Conservation (phyloP, 495 filamentous ascomycete genomes). For the Talaromyces thailandensis region DNA sequence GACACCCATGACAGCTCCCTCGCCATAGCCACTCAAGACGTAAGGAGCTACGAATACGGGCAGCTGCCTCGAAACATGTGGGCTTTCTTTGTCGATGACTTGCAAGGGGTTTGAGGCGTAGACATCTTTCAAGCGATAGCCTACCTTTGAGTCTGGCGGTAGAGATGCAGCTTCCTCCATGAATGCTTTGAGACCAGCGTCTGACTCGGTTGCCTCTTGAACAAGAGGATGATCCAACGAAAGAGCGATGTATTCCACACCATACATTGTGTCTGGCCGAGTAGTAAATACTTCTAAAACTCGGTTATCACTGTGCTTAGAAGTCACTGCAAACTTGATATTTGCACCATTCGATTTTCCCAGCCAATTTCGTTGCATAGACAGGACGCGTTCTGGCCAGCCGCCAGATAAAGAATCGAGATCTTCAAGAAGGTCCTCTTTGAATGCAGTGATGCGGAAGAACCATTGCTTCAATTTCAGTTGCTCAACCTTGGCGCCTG, state of each 20-base stretch:
- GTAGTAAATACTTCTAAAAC: slow-evolving; percentile 74
- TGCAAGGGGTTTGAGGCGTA: slow-evolving; percentile 57
- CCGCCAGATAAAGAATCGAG: slow-evolving; percentile 53
- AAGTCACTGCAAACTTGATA: slow-evolving; percentile 55
- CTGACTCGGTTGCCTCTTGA: slow-evolving; percentile 43
- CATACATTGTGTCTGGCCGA: slow-evolving; percentile 73
- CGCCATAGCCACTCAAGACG: slow-evolving; percentile 81
- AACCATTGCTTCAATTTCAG: slow-evolving; percentile 82
- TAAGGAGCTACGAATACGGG: slow-evolving; percentile 79
- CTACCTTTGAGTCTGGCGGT: slow-evolving; percentile 64
- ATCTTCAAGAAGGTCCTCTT: slow-evolving; percentile 63
- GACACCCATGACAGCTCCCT: slow-evolving; percentile 86
- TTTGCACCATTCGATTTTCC: slow-evolving; percentile 67
- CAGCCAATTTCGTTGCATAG: slow-evolving; percentile 87
- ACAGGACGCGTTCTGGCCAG: slow-evolving; percentile 75
- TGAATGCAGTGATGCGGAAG: slow-evolving; percentile 70
- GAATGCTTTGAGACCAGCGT: slow-evolving; percentile 55
- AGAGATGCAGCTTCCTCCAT: slow-evolving; percentile 52
- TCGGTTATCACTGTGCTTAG: slow-evolving; percentile 18
- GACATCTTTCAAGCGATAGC: slow-evolving; percentile 54
- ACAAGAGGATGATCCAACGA: slow-evolving; percentile 69
- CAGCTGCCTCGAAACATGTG: slow-evolving; percentile 42
- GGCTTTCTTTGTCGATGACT: slow-evolving; percentile 40
- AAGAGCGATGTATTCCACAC: slow-evolving; percentile 75
- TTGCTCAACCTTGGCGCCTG: slow-evolving; percentile 78